Percentiles rank a stretch among this genome's conserved stretches.
These are phyloP conservation scores for Penicillium silybi DNA, from an alignment of 495 filamentous ascomycete genomes.

Conservation along the genomic window DNA sequence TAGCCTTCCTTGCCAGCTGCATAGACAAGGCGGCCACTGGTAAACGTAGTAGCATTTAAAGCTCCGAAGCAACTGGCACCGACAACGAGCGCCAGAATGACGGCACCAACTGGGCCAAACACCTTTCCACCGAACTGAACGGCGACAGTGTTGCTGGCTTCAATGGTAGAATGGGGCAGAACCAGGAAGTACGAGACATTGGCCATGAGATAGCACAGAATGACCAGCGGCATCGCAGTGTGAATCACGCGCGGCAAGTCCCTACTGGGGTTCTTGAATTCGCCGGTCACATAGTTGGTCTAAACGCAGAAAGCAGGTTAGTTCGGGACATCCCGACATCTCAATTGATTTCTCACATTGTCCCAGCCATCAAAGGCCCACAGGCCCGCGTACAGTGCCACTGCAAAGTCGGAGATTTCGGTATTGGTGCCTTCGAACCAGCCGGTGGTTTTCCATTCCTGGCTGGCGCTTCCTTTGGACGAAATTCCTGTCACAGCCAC, in stretches of 20 bases:
- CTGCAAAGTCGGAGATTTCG: conserved; percentile 79
- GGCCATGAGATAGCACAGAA: conserved; percentile 81
- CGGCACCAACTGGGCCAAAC: conserved; percentile 76
- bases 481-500: conserved; percentile 85
- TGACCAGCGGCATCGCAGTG: conserved; percentile 94
- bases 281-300: conserved; percentile 96
- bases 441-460: conserved; percentile 78
- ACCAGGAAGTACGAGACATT: conserved; percentile 95
- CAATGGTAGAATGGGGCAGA: conserved; percentile 74
- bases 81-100: conserved; percentile 86
- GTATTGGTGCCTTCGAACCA: conserved; percentile 88
- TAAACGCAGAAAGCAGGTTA: conserved; percentile 23
- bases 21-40: conserved; percentile 86
- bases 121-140: conserved; percentile 90
- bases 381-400: conserved; percentile 89
- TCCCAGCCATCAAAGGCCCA: conserved; percentile 99
- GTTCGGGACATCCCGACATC: background rate
- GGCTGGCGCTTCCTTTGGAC: conserved; percentile 66
- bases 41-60: conserved; percentile 93
- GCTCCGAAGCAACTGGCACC: conserved; percentile 86
- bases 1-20: conserved; percentile 94
- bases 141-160: conserved; percentile 84
- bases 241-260: conserved; percentile 95
- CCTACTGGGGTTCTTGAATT: conserved; percentile 86
- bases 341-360: conserved; percentile 60